phyloP scores from a whole-genome alignment of 495 filamentous ascomycete genomes.

The Rhizodiscina lignyota region DNA sequence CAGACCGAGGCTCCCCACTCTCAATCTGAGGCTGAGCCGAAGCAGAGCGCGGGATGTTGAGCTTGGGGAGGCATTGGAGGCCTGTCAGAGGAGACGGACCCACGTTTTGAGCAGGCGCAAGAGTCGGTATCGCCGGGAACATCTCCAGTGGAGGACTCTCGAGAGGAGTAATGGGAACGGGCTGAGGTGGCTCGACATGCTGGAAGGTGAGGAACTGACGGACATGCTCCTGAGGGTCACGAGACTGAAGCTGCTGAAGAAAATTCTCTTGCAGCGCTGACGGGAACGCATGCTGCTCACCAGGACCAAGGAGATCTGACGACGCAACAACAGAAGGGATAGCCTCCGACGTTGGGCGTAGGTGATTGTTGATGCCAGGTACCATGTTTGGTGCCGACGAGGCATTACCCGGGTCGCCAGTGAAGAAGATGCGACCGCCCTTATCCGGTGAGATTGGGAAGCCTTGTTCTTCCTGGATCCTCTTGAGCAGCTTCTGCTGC shows the following conservation, averaged over 20 bases:
- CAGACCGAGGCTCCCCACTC: too few species aligned
- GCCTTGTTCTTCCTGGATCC: constrained; percentile 47
- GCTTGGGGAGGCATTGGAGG: constrained; percentile 19
- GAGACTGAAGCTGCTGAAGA: constrained; percentile 45
- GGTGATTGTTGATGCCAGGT: constrained; percentile 13
- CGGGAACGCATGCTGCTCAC: constrained; percentile 37
- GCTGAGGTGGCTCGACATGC: constrained; percentile 30
- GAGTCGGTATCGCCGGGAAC: constrained; percentile 11
- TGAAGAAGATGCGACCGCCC: constrained; percentile 43
- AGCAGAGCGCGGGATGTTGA: constrained; percentile 19
- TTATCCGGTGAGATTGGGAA: constrained; percentile 36
- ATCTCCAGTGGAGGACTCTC: constrained; percentile 18
- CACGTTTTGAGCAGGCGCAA: not conserved
- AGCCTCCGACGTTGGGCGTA: constrained; percentile 41
- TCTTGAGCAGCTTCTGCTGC: constrained; percentile 50
- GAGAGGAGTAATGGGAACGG: constrained; percentile 13
- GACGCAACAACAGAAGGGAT: constrained; percentile 76
- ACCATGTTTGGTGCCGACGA: constrained; percentile 37
- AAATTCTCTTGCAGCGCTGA: constrained; percentile 54
- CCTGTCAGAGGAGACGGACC: constrained; percentile 13
- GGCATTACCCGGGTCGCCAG: constrained; percentile 59
- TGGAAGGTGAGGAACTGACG: constrained; percentile 76
- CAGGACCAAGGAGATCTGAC: constrained; percentile 69
- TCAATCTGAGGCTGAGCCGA: constrained; percentile 2
- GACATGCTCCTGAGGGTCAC: constrained; percentile 84